A percentile compares a stretch with the other conserved stretches of the same genome.
Evolutionary conservation across 1,139 yeast species (phyloP).

Genomic region (Pichia sp.): DNA sequence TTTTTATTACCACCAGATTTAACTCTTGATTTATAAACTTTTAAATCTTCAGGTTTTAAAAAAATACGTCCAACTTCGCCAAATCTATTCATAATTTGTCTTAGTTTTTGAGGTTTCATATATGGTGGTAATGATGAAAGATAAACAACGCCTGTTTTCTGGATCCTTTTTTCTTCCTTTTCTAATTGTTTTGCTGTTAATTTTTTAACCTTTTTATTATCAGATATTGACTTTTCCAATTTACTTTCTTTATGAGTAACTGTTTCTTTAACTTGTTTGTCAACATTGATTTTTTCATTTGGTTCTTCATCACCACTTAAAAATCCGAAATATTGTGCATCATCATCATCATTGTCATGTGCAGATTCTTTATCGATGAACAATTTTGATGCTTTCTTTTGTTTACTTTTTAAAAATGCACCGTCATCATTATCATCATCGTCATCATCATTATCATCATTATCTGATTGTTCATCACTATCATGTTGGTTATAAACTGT

Average conservation of each 20-base stretch:
- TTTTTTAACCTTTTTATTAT: constrained; percentile 37
- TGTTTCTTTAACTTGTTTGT: constrained; percentile 13
- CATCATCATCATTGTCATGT: constrained; percentile 16
- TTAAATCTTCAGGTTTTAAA: constrained; percentile 77
- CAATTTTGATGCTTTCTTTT: constrained; percentile 1
- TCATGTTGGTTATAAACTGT: no score
- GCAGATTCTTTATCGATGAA: constrained; percentile 5
- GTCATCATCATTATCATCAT: no score
- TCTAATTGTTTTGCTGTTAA: constrained; percentile 49
- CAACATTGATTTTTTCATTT: constrained; percentile 9
- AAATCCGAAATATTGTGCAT: constrained; percentile 14
- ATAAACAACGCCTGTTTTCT: constrained; percentile 86
- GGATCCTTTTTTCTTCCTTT: constrained; percentile 51
- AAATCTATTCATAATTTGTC: constrained; percentile 72
- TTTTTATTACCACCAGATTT: constrained; percentile 94
- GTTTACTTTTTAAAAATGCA: neutral
- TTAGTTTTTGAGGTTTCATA: constrained; percentile 89
- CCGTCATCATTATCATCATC: neutral
- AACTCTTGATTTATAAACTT: constrained; percentile 58
- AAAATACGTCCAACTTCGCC: constrained; percentile 84
- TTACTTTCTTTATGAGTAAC: constrained; percentile 3
- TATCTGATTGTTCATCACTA: no score
- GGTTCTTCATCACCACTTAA: constrained; percentile 13
- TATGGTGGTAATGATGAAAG: constrained; percentile 89
- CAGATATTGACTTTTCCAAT: constrained; percentile 20